Evolutionary conservation across 116 monocot species (phyloP), one percentile per base, ranked within the genome.

Genomic region (Dioscorea cayenensis): DNA sequence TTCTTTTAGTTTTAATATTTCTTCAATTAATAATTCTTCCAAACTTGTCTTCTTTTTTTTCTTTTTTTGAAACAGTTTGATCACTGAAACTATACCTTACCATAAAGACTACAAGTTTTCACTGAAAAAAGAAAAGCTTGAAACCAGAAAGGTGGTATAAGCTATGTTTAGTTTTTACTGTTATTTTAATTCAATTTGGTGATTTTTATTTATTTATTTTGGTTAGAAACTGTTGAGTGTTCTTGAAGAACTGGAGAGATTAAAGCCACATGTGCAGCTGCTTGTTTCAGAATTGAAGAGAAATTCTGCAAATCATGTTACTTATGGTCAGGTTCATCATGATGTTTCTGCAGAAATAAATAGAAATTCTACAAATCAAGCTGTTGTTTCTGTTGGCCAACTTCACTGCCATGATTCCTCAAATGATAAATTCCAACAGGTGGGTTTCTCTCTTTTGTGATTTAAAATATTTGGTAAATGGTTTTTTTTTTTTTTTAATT

Each of bases 1-100:
- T 51, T 11, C 2, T 51, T 51, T 11, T 17, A 51, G 32, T 32
- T 32, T 32, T 32, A 32, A 32, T 32, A 32, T 4, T 32, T 32
- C 2, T 32, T 32, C 32, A 32, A 32, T 32, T 32, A 32, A 32
- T 32, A 25, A 0, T 25, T 25, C 25, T 25, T 25, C 25, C 25
- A 25, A 25, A 25, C 25, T 25, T 25, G 25, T 25, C 25, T 25
- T 25, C 25, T 25, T 25, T 25, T 25, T 25, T 25, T 1, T 55
- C 55, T 16, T 2, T 3, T 55, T n/a, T n/a, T 5, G 0, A 2
- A 16, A 55, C 14, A 55, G 55, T 55, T 18, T 55, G 55, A 70
- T 86, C 17, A 76, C 55, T 29, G 89, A 89, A 69, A 89, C 86
- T 18, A 82, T 89, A 66, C 85, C 88, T 2, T 32, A 12, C 8